phyloP scores from a whole-genome alignment of 2,329 filamentous ascomycete species.

The Pseudocercospora fijiensis region DNA sequence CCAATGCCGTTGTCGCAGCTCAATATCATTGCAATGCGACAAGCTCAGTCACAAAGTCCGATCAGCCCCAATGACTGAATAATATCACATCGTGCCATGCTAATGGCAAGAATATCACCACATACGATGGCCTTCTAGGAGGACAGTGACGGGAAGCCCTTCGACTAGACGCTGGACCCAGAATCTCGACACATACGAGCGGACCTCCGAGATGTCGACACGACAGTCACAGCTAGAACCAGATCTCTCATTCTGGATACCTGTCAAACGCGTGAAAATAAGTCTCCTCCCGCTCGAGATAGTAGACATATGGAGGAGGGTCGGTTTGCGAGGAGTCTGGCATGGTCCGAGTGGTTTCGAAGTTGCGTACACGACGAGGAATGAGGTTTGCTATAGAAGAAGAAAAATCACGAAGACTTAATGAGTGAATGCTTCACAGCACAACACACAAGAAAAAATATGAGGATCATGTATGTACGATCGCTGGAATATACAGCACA shows the following conservation, averaged over 20 bases:
- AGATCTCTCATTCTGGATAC: no score
- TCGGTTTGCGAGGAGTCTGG: neutral
- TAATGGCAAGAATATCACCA: neutral
- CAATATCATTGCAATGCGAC: neutral
- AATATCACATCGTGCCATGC: neutral
- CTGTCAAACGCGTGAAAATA: no score
- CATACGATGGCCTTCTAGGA: neutral
- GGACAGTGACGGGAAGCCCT: neutral
- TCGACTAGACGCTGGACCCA: neutral
- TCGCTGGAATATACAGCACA: conserved; percentile 1
- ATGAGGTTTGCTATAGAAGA: neutral
- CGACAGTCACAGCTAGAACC: no score
- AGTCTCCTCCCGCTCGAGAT: no score
- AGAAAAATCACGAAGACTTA: conserved; percentile 3
- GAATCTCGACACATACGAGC: neutral
- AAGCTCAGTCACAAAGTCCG: neutral
- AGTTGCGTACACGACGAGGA: neutral
- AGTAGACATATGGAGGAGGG: neutral
- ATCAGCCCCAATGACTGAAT: conserved; percentile 1
- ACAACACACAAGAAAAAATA: neutral
- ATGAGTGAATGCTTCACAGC: conserved; percentile 8
- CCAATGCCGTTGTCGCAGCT: conserved; percentile 11
- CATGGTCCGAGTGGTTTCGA: no score
- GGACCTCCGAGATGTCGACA: no score
- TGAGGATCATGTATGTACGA: neutral